These are phyloP conservation scores for Phytopythium chamaehyphon DNA, from an alignment of 352 stramenopile species.

Conservation along the genomic window DNA sequence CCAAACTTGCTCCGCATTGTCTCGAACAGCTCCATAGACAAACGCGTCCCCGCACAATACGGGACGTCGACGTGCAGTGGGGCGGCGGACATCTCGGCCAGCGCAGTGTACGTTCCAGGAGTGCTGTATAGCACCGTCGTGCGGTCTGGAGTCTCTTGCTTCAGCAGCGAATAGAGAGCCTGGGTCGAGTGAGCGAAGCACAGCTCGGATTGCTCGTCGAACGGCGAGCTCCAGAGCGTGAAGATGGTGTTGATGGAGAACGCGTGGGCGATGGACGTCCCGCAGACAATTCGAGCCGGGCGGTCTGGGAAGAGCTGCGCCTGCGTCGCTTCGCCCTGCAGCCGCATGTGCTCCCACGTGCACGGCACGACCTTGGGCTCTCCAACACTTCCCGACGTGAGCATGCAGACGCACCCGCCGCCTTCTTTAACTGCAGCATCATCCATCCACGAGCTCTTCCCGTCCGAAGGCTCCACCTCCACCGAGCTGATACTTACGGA, in stretches of 20 bases:
- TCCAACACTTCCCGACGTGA: slow-evolving; percentile 81
- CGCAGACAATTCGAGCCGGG: slow-evolving; percentile 63
- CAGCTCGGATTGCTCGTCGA: slow-evolving; percentile 59
- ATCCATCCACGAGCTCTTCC: slow-evolving; percentile 24
- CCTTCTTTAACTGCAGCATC: slow-evolving; percentile 22
- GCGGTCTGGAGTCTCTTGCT: slow-evolving; percentile 25
- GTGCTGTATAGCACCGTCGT: slow-evolving; percentile 72
- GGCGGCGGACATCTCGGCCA: slow-evolving; percentile 44
- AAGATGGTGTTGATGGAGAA: slow-evolving; percentile 88
- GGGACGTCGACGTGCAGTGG: slow-evolving; percentile 60
- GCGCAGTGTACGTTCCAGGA: slow-evolving; percentile 70
- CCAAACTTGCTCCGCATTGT: slow-evolving; percentile 52
- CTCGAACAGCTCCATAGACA: slow-evolving; percentile 52
- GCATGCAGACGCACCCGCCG: slow-evolving; percentile 57
- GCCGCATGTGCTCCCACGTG: slow-evolving; percentile 68
- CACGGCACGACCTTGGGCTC: slow-evolving; percentile 73
- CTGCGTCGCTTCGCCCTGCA: slow-evolving; percentile 78
- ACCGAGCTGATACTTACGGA: slow-evolving; percentile 9
- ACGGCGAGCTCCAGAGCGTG: slow-evolving; percentile 64
- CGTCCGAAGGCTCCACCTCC: slow-evolving; percentile 3
- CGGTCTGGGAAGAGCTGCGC: slow-evolving; percentile 64
- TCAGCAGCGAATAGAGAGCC: slow-evolving; percentile 47
- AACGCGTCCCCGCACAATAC: slow-evolving; percentile 64
- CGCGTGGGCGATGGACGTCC: slow-evolving; percentile 79
- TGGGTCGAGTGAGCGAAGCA: slow-evolving; percentile 54